Percentiles rank a stretch among this genome's conserved stretches.
phyloP scores from a whole-genome alignment of 345 rosid genomes.

The Camelina neglecta region DNA sequence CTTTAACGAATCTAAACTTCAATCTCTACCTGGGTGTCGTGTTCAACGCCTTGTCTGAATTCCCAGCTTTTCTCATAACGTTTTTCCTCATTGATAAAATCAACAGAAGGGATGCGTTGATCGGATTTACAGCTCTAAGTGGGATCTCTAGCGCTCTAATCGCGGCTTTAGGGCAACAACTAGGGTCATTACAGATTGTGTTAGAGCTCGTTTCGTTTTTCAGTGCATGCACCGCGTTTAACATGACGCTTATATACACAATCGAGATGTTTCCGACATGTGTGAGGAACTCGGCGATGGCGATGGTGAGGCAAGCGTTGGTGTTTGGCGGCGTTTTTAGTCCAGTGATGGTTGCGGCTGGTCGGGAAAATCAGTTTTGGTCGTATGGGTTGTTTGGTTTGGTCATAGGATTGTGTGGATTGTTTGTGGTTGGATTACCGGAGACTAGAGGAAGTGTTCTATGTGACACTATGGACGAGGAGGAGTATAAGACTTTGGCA shows the following conservation, averaged over 20 bases:
- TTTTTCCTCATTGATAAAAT: slow-evolving; percentile 53
- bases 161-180: slow-evolving; percentile 23
- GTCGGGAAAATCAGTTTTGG: slow-evolving; percentile 46
- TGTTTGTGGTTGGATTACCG: slow-evolving; percentile 57
- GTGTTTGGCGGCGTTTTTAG: slow-evolving; percentile 60
- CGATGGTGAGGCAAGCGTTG: slow-evolving; percentile 62
- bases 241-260: slow-evolving; percentile 50
- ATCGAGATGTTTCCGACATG: slow-evolving; percentile 63
- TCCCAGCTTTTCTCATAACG: slow-evolving; percentile 56
- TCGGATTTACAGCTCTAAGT: slow-evolving; percentile 51
- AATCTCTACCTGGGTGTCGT: slow-evolving; percentile 64
- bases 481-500: slow-evolving; percentile 47
- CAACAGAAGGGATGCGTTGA: slow-evolving; percentile 49
- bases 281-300: slow-evolving; percentile 66
- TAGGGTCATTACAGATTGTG: slow-evolving; percentile 48
- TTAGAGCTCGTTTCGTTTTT: slow-evolving; percentile 64
- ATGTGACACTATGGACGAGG: slow-evolving; percentile 70
- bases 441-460: slow-evolving; percentile 61
- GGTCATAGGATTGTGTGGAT: slow-evolving; percentile 53
- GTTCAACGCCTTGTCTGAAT: slow-evolving; percentile 63
- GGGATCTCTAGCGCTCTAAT: slow-evolving; percentile 52
- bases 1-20: slow-evolving; percentile 54
- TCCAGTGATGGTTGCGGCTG: slow-evolving; percentile 62
- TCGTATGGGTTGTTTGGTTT: slow-evolving; percentile 65
- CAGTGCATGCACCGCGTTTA: slow-evolving; percentile 55